Conservation (phyloP, 1,139 yeast species). For the Nakaseomyces nivariensis region DNA sequence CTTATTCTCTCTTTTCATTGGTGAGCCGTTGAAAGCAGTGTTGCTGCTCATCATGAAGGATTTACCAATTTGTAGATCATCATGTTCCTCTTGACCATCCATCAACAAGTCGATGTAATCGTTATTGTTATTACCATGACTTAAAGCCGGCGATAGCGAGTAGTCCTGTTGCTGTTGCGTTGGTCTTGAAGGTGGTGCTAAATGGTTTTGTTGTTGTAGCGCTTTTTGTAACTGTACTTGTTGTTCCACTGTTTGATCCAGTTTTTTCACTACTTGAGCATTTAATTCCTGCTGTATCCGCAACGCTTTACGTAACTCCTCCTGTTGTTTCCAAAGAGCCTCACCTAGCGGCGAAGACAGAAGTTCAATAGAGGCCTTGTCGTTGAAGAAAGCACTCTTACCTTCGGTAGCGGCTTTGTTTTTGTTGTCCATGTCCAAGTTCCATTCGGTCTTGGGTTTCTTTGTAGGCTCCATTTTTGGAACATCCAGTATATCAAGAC, state of each 20-base stretch:
- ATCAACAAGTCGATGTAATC: not conserved
- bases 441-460: not conserved
- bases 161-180: conserved; percentile 1
- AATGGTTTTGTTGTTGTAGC: conserved; percentile 6
- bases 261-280: conserved; percentile 9
- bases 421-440: not conserved
- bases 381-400: not conserved
- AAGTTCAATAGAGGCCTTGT: not conserved
- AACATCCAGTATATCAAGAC: not conserved
- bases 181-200: not conserved
- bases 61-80: not conserved
- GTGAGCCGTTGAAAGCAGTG: not conserved
- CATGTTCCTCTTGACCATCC: not conserved
- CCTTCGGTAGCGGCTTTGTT: not conserved
- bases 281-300: conserved; percentile 13
- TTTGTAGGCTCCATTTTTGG: not conserved
- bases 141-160: not conserved
- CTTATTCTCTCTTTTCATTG: not conserved
- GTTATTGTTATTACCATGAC: not conserved
- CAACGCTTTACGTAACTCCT: conserved; percentile 11
- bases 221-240: conserved; percentile 11
- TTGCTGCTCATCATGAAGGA: not conserved
- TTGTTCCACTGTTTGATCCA: conserved; percentile 10
- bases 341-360: conserved; percentile 4
- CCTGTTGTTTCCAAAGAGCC: conserved; percentile 11